Evolutionary conservation across 1,284 basidiomycete species (phyloP).

Genomic region (Abortiporus biennis): DNA sequence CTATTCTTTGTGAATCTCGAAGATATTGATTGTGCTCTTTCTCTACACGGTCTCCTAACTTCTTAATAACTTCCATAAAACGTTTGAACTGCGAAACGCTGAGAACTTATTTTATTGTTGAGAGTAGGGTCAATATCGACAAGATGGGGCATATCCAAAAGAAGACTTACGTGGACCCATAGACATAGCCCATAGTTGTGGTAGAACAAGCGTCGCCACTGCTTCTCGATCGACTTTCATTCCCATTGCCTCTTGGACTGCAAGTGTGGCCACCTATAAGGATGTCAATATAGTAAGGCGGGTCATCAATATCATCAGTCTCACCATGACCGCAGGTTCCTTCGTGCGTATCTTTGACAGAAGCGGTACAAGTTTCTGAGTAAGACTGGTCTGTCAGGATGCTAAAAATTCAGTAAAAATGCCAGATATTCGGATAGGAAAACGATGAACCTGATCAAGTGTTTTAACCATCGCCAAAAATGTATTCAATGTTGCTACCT

Average conservation of each 20-base stretch:
- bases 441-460: constrained; percentile 70
- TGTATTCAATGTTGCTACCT: constrained; percentile 84
- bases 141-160: neutral
- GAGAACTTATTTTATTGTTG: constrained; percentile 47
- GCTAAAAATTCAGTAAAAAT: neutral
- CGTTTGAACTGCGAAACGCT: constrained; percentile 89
- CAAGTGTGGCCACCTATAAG: constrained; percentile 80
- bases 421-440: neutral
- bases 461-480: constrained; percentile 92
- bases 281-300: neutral
- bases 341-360: constrained; percentile 93
- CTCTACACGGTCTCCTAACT: constrained; percentile 75
- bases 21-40: constrained; percentile 82
- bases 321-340: constrained; percentile 86
- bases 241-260: constrained; percentile 96
- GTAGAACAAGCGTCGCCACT: constrained; percentile 88
- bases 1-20: constrained; percentile 76
- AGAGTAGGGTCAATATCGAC: neutral
- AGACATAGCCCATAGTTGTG: constrained; percentile 94
- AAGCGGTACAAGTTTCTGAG: constrained; percentile 92
- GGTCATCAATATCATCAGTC: constrained; percentile 13
- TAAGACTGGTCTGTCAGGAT: constrained; percentile 60
- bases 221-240: constrained; percentile 93
- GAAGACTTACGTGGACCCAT: constrained; percentile 82
- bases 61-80: constrained; percentile 79